Conservation (phyloP, 371 early-diverging fungal species). For the Aphelidium insulamus region DNA sequence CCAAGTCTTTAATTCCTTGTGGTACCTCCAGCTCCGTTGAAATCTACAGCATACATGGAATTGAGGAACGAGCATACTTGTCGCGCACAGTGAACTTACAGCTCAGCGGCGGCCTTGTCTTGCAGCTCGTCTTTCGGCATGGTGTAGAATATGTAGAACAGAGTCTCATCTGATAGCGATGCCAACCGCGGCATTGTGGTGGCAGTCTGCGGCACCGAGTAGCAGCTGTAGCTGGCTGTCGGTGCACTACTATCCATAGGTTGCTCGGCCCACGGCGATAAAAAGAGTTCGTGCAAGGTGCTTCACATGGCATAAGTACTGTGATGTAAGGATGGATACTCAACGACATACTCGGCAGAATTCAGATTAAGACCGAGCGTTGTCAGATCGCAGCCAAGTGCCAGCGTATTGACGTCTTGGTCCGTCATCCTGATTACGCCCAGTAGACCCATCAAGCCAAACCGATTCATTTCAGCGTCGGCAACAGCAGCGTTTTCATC, state of each 20-base stretch:
- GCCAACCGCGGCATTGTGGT: conserved; percentile 36
- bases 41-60: conserved; percentile 14
- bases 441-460: conserved; percentile 43
- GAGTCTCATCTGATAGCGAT: conserved; percentile 59
- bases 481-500: no score
- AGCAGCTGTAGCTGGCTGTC: conserved; percentile 58
- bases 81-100: conserved; percentile 17
- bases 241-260: conserved; percentile 21
- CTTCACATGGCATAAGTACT: not conserved
- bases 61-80: not conserved
- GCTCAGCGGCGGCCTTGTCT: conserved; percentile 76
- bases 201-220: conserved; percentile 35
- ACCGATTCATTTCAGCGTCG: conserved; percentile 14
- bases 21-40: conserved; percentile 72
- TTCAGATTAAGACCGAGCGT: conserved; percentile 51
- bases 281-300: conserved; percentile 46
- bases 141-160: conserved; percentile 88
- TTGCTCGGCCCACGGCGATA: conserved; percentile 56
- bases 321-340: not conserved
- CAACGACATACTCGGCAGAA: conserved; percentile 29
- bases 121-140: conserved; percentile 67
- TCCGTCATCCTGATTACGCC: conserved; percentile 49
- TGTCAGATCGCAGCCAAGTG: conserved; percentile 51
- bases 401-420: conserved; percentile 39
- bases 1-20: conserved; percentile 69